A percentile compares a stretch with the other conserved stretches of the same genome.
phyloP scores from a whole-genome alignment of 768 basidiomycete species.

The Kwoniella sp. region DNA sequence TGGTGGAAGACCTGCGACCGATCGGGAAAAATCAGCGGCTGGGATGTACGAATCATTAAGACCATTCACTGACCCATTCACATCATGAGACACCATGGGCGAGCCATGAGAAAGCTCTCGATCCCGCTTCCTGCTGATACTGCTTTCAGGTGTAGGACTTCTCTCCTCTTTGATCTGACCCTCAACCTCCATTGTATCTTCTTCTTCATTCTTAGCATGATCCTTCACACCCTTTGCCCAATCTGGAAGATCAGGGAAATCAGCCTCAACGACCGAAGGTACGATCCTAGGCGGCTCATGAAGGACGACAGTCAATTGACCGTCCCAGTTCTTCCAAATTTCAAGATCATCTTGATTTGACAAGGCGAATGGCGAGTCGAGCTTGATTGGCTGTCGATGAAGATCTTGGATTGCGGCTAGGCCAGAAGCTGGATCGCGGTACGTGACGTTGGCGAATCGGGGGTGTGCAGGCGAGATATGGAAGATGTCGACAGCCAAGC shows the following conservation, averaged over 20 bases:
- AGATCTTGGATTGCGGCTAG: constrained; percentile 41
- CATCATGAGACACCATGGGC: not conserved
- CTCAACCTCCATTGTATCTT: constrained; percentile 26
- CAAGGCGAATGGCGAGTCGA: constrained; percentile 37
- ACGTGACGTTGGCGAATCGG: constrained; percentile 52
- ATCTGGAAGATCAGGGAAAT: constrained; percentile 45
- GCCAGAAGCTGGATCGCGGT: constrained; percentile 32
- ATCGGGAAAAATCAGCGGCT: not conserved
- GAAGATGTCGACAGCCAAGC: constrained; percentile 53
- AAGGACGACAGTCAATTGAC: constrained; percentile 39
- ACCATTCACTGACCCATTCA: not conserved
- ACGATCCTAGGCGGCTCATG: constrained; percentile 47
- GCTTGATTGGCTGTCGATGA: constrained; percentile 43
- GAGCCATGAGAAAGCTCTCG: not conserved
- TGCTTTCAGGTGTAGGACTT: constrained; percentile 17
- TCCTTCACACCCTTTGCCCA: constrained; percentile 37
- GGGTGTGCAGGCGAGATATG: constrained; percentile 47
- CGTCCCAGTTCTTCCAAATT: constrained; percentile 51
- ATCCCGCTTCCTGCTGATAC: constrained; percentile 19
- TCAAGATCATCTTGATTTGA: constrained; percentile 41
- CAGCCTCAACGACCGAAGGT: constrained; percentile 30
- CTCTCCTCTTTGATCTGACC: constrained; percentile 24
- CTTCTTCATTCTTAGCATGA: constrained; percentile 15
- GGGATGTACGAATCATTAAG: not conserved
- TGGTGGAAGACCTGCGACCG: not conserved